Conservation (phyloP, 495 filamentous ascomycete species). For the Astrocystis sublimbata region DNA sequence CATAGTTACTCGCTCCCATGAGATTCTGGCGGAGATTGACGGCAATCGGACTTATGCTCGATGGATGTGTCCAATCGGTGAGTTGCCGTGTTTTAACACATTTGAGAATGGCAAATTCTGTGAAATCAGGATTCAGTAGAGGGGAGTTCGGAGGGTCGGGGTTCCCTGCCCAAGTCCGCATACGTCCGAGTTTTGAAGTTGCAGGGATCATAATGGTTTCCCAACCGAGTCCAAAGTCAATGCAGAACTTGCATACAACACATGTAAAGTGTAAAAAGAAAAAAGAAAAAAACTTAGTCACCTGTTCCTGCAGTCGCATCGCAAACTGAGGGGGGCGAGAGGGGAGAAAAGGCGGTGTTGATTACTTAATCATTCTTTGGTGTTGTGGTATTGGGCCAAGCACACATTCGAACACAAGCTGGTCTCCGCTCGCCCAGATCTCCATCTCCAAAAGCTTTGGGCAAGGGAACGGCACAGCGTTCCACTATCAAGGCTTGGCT, state of each 20-base stretch:
- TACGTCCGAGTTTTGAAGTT: not conserved
- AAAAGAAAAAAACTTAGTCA: not conserved
- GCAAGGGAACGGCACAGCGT: not conserved
- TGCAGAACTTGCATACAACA: not conserved
- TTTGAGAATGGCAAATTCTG: not conserved
- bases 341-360: no score
- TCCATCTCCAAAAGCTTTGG: not conserved
- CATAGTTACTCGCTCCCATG: no score
- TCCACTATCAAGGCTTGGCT: constrained; percentile 2
- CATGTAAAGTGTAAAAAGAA: not conserved
- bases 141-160: no score
- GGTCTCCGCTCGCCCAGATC: not conserved
- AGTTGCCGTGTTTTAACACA: not conserved
- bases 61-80: not conserved
- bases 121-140: not conserved
- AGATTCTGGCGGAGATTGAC: no score
- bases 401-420: not conserved
- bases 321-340: no score
- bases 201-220: no score
- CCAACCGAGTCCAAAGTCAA: no score
- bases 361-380: no score
- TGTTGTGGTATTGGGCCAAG: not conserved
- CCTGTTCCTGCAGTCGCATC: not conserved
- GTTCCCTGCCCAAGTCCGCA: not conserved
- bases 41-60: not conserved